Evolutionary conservation across 2,329 filamentous ascomycete genomes (phyloP).

Genomic region (Capronia epimyces): DNA sequence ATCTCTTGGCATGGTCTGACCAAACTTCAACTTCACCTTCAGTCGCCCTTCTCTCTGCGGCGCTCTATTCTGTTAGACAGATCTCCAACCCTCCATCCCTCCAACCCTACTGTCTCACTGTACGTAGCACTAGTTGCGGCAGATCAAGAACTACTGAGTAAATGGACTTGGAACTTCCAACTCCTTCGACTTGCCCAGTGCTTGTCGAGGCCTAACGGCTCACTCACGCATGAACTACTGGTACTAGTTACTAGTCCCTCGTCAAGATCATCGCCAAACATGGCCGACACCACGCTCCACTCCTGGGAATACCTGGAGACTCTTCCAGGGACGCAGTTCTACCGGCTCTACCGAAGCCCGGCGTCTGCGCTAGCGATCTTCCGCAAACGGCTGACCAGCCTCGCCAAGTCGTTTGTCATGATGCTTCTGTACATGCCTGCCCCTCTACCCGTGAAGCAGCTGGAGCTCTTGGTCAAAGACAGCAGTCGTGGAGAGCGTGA

Average conservation of each 20-base stretch:
- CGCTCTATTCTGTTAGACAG: no score
- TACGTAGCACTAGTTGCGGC: no score
- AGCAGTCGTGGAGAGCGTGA: constrained; percentile 67
- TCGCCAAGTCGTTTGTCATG: constrained; percentile 95
- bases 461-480: constrained; percentile 81
- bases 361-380: constrained; percentile 94
- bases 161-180: neutral
- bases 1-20: neutral
- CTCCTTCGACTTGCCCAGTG: neutral
- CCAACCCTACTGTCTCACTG: no score
- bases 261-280: no score
- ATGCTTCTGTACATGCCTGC: constrained; percentile 84
- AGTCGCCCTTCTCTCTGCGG: no score
- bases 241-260: no score
- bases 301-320: constrained; percentile 88
- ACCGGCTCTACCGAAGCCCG: constrained; percentile 89
- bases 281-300: constrained; percentile 39
- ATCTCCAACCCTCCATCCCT: no score
- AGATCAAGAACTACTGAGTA: no score
- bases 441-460: constrained; percentile 70
- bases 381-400: constrained; percentile 88
- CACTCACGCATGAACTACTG: neutral
- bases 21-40: no score
- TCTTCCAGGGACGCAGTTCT: constrained; percentile 82
- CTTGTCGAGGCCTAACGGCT: neutral